Percentiles rank a stretch among this genome's conserved stretches.
Evolutionary conservation across 768 basidiomycete species (phyloP).

Genomic region (Sporobolomyces roseus): DNA sequence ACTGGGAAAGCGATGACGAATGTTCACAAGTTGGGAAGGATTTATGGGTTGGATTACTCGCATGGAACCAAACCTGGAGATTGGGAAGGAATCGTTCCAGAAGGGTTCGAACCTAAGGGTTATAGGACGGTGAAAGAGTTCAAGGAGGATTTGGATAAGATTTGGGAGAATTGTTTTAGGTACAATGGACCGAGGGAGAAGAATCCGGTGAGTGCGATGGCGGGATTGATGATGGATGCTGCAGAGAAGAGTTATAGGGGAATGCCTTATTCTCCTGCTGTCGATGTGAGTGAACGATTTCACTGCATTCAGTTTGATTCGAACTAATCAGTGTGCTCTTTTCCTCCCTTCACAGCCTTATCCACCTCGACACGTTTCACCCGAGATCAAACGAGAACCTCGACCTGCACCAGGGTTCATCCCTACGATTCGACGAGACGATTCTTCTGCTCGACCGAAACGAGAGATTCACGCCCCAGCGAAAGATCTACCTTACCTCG

Average conservation of each 20-base stretch:
- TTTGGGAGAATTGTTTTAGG: conserved; percentile 78
- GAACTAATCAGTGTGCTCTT: neutral
- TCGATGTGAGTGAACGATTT: conserved; percentile 26
- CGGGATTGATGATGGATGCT: conserved; percentile 71
- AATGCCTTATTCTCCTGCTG: conserved; percentile 61
- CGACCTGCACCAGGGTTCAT: conserved; percentile 47
- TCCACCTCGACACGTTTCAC: conserved; percentile 24
- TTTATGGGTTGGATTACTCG: conserved; percentile 38
- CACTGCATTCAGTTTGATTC: neutral
- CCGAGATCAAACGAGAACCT: conserved; percentile 19
- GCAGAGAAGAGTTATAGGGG: conserved; percentile 86
- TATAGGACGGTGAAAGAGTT: conserved; percentile 77
- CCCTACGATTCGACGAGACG: conserved; percentile 73
- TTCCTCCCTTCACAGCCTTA: conserved; percentile 36
- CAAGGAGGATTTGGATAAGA: conserved; percentile 73
- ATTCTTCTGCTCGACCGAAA: conserved; percentile 66
- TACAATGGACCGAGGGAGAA: conserved; percentile 90
- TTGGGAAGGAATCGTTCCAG: conserved; percentile 45
- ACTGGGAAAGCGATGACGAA: conserved; percentile 35
- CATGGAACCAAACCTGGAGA: conserved; percentile 42
- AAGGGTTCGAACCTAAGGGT: conserved; percentile 48
- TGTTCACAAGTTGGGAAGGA: conserved; percentile 15
- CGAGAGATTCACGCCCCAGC: conserved; percentile 96
- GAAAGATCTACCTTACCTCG: conserved; percentile 77
- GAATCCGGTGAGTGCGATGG: conserved; percentile 64